Evolutionary conservation across 2,329 filamentous ascomycete genomes (phyloP).

Genomic region (Bipolaris zeicola): DNA sequence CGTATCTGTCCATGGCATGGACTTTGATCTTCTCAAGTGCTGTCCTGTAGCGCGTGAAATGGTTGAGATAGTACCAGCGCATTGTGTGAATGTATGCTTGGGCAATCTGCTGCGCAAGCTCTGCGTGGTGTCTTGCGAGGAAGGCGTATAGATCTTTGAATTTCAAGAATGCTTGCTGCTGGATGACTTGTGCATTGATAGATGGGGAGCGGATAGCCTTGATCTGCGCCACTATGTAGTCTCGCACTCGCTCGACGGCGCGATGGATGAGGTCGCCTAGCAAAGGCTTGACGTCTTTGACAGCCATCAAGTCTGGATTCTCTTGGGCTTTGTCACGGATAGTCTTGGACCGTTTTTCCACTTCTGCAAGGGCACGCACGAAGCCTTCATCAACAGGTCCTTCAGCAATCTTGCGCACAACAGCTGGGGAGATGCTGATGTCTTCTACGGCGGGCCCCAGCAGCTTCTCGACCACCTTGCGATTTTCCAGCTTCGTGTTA

Average conservation of each 20-base stretch:
- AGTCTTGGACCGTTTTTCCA: conserved; percentile 76
- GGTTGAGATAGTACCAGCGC: conserved; percentile 95
- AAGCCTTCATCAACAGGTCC: conserved; percentile 89
- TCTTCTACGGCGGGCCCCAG: conserved; percentile 90
- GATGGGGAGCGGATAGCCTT: conserved; percentile 92
- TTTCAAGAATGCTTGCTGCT: conserved; percentile 86
- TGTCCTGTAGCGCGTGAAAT: conserved; percentile 86
- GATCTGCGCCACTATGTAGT: conserved; percentile 93
- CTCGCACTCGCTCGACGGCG: conserved; percentile 90
- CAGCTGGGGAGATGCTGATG: conserved; percentile 81
- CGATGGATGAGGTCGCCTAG: conserved; percentile 83
- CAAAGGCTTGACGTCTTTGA: conserved; percentile 82
- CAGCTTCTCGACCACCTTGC: conserved; percentile 85
- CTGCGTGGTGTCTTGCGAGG: conserved; percentile 77
- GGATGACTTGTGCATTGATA: conserved; percentile 96
- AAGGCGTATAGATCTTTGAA: conserved; percentile 91
- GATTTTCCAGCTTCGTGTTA: conserved; percentile 84
- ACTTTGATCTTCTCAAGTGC: conserved; percentile 84
- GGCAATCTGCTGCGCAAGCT: conserved; percentile 86
- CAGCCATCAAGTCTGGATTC: conserved; percentile 68
- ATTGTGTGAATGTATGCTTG: conserved; percentile 98
- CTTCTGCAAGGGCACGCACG: conserved; percentile 79
- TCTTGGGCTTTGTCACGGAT: conserved; percentile 71
- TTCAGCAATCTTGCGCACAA: conserved; percentile 84
- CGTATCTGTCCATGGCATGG: conserved; percentile 80